Evolutionary conservation across 2,329 filamentous ascomycete species (phyloP), one percentile per base, ranked within the genome.

Genomic region (Cercospora brassicicola): DNA sequence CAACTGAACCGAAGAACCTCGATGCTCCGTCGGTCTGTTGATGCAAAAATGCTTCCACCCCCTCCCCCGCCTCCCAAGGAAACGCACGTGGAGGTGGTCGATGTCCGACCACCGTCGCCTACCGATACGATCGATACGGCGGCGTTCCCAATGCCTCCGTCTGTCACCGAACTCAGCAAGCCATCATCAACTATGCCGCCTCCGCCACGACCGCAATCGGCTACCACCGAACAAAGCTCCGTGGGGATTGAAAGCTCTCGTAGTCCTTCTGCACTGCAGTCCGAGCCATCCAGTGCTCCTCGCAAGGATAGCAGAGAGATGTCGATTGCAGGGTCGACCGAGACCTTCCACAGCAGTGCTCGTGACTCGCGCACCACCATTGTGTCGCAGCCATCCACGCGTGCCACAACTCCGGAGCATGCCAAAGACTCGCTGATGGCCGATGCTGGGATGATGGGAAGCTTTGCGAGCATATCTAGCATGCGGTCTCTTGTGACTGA

Each of bases 361-460:
- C 89, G 91, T 33, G 91, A 93, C 73, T 97, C 93, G 0, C 92
- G 94, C 75, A 87, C 88, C 59, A 96, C 92, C 78, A 84, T 92
- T 31, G 78, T 93, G 1, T 97, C 94, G 1, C 90, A 91, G 76
- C 89, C 89, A 0, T 97, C 94, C 1, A 97, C 94, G 2, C 85
- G 94, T 65, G 94, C 93, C 15, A 96, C 93, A 0, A 97, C 93
- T 0, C 93, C 93, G 0, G 93, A 97, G 73, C 81, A 83, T 79
- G 85, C 75, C 74, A 84, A 86, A 72, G 84, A 82, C 67, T 23
- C 64, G 8, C 60, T 63, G 15, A 69, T 51, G 28, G 60, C 71
- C 1, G 84, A 90, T 69, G 86, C 88, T 10, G 91, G 88, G 1
- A 80, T 83, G 57, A 73, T 79, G 33, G 81, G 90, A 31, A 92